These are phyloP conservation scores for Tagetes erecta DNA, from an alignment of 129 eudicot species.

Conservation along the genomic window DNA sequence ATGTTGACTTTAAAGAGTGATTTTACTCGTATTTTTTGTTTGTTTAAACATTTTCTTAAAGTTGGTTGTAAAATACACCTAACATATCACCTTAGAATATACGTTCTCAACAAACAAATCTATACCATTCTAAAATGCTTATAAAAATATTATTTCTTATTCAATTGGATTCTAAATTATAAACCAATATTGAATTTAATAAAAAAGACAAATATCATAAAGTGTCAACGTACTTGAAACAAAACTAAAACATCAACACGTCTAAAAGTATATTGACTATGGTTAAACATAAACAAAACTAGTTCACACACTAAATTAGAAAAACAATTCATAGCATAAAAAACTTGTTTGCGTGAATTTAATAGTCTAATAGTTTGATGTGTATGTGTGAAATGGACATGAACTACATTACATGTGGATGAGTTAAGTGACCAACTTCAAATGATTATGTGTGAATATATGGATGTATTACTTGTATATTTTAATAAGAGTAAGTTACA, in stretches of 20 bases:
- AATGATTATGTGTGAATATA: not conserved
- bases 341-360: not conserved
- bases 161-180: not conserved
- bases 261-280: too few species aligned
- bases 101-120: not conserved
- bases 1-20: too few species aligned
- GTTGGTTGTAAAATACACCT: not conserved
- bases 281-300: not conserved
- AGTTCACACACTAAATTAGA: not conserved
- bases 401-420: not conserved
- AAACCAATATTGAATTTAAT: too few species aligned
- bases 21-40: not conserved
- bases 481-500: not conserved
- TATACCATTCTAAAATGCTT: not conserved
- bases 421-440: not conserved
- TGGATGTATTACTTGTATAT: not conserved
- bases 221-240: too few species aligned
- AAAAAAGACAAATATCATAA: too few species aligned
- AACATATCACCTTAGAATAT: not conserved
- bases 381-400: not conserved
- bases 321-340: not conserved
- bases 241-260: too few species aligned
- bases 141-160: not conserved
- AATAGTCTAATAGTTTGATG: not conserved
- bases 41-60: not conserved